Evolutionary conservation across 306 rosid species (phyloP).

Genomic region (Sophora flavescens): DNA sequence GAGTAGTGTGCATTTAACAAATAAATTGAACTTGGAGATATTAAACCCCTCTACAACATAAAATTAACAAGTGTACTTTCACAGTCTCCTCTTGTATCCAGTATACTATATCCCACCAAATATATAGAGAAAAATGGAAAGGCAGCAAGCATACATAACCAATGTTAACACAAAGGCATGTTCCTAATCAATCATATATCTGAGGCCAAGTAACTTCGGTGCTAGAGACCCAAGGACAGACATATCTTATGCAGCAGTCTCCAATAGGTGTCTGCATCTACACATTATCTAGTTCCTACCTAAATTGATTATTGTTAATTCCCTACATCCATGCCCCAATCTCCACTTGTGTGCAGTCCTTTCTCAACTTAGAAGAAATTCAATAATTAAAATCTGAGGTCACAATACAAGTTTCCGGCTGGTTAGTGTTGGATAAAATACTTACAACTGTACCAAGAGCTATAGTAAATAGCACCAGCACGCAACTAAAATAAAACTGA

Average conservation of each 20-base stretch:
- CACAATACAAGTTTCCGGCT: neutral
- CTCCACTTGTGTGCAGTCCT: neutral
- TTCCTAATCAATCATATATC: too few relatives aligned
- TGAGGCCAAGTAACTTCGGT: too few relatives aligned
- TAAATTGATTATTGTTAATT: neutral
- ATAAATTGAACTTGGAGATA: slow-evolving; percentile 1
- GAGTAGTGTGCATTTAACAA: slow-evolving; percentile 21
- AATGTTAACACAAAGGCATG: too few relatives aligned
- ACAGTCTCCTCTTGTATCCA: neutral
- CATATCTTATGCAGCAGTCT: too few relatives aligned
- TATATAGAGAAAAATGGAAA: neutral
- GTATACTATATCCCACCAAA: neutral
- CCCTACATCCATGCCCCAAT: slow-evolving; percentile 5
- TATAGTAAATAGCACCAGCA: neutral
- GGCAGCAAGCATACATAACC: too few relatives aligned
- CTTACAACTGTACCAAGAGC: neutral
- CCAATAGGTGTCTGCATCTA: too few relatives aligned
- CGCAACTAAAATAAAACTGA: neutral
- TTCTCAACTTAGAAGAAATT: neutral
- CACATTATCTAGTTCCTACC: too few relatives aligned
- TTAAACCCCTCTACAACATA: slow-evolving; percentile 3
- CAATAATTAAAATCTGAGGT: neutral
- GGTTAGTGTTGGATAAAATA: neutral
- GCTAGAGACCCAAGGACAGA: too few relatives aligned
- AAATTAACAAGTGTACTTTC: slow-evolving; percentile 3